Conservation (phyloP, 1,139 yeast genomes). For the Kodamaea ohmeri region DNA sequence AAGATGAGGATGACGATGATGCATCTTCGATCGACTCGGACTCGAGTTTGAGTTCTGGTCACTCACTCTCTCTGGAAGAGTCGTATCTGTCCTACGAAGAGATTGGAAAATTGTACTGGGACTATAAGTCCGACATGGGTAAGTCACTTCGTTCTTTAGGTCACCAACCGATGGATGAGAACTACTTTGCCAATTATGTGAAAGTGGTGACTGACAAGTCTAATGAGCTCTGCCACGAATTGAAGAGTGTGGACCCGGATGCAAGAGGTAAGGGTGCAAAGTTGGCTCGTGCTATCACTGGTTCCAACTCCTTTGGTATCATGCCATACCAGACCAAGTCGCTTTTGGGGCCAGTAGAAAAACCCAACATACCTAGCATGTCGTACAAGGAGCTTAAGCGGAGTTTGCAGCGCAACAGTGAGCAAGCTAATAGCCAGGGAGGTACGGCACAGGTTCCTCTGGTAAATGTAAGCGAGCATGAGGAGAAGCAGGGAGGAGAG, state of each 20-base stretch:
- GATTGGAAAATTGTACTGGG: slow-evolving; percentile 33
- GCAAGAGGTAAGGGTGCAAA: slow-evolving; percentile 44
- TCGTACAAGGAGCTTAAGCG: slow-evolving; percentile 40
- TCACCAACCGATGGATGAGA: slow-evolving; percentile 23
- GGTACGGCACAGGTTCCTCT: too few relatives aligned
- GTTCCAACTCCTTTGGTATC: slow-evolving; percentile 41
- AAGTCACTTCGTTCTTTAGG: slow-evolving; percentile 18
- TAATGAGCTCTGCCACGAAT: slow-evolving; percentile 35
- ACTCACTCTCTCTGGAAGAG: slow-evolving; percentile 22
- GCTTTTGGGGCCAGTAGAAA: slow-evolving; percentile 33
- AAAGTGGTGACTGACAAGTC: slow-evolving; percentile 41
- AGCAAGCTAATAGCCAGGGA: too few relatives aligned
- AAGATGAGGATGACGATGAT: slow-evolving; percentile 15
- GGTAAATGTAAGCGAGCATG: too few relatives aligned
- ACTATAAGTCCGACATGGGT: slow-evolving; percentile 27
- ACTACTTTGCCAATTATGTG: slow-evolving; percentile 32
- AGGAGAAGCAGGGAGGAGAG: too few relatives aligned
- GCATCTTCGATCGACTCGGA: slow-evolving; percentile 24
- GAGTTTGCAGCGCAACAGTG: slow-evolving; percentile 19
- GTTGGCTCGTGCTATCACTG: slow-evolving; percentile 46
- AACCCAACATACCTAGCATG: slow-evolving; percentile 21
- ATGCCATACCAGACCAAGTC: slow-evolving; percentile 45
- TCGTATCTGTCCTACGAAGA: slow-evolving; percentile 44
- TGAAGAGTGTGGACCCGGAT: slow-evolving; percentile 40
- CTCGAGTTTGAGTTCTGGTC: slow-evolving; percentile 17